Evolutionary conservation across 2,329 filamentous ascomycete genomes (phyloP).

Genomic region (Cercospora sp.): DNA sequence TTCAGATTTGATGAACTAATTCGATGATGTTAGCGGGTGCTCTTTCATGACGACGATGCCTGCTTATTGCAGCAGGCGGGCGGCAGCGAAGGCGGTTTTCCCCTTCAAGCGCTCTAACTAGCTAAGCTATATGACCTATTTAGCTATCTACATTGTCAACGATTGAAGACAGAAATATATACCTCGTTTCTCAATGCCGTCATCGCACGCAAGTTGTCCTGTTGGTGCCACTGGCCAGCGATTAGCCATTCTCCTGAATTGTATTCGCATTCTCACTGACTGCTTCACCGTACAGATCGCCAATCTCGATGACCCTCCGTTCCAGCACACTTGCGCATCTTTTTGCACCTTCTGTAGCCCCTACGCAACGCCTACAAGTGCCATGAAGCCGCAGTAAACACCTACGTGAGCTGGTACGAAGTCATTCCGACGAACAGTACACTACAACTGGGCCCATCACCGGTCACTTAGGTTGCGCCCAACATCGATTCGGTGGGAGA

Average conservation of each 20-base stretch:
- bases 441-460: background rate
- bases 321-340: background rate
- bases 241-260: background rate
- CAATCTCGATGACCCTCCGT: background rate
- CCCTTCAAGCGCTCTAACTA: background rate
- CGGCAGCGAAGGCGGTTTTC: background rate
- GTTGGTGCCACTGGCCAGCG: background rate
- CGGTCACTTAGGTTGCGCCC: background rate
- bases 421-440: background rate
- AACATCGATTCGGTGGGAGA: background rate
- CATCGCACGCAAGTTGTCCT: background rate
- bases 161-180: background rate
- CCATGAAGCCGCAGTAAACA: background rate
- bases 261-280: background rate
- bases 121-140: background rate
- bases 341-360: background rate
- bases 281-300: background rate
- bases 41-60: background rate
- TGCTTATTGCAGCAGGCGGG: conserved; percentile 1
- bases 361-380: background rate
- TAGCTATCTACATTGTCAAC: background rate
- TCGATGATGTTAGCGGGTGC: background rate
- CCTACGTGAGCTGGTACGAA: background rate
- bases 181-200: background rate
- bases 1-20: background rate